Base-by-base conservation (phyloP, 2,329 filamentous ascomycete genomes). In the Reticulascus tulasneorum region DNA sequence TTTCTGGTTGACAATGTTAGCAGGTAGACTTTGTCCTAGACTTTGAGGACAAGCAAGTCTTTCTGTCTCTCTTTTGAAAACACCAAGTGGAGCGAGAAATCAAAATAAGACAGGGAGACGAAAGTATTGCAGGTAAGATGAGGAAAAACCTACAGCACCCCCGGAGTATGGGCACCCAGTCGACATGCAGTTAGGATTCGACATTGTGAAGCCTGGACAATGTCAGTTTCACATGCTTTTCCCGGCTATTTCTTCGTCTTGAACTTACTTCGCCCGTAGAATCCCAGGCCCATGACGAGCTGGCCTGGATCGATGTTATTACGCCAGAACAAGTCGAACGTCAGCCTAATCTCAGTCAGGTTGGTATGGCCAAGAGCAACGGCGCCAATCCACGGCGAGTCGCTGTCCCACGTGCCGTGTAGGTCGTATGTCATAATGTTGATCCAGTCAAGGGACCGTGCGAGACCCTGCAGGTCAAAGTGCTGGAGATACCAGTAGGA, bases 311-410 rank as follows among this genome's bases (percentile, higher is more conserved):
- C 40, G 9, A 73, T 49, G 17, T 58, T 46, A 32, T 54, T 60
- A 11, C 60, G 52, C 62, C 66, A 69, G 2, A 73, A 45, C 1
- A 70, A 56, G 6, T 66, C 59, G 1, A 69, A 38, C 0, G 49
- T 51, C 1, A 41, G 18, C 9, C 64, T 47, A 15, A 66, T 67
- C 38, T 68, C 60, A 59, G 12, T 28, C n/a, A 35, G 16, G 32
- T 17, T 35, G 9, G 23, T 28, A 25, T 35, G 23, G 3, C 51
- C 44, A 11, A 54, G 46, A 12, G 63, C 47, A 9, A 46, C 45
- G 1, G 48, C 31, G 2, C 59, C 59, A 7, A 44, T 49, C 12
- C 11, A 58, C 42, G 36, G 19, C 35, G 47, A 49, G 6, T 37
- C 13, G 9, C 29, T 13, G 38, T 65, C 62, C 58, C 61, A 66